phyloP scores from a whole-genome alignment of 148 eudicot genomes.

The Linanthus parryae region DNA sequence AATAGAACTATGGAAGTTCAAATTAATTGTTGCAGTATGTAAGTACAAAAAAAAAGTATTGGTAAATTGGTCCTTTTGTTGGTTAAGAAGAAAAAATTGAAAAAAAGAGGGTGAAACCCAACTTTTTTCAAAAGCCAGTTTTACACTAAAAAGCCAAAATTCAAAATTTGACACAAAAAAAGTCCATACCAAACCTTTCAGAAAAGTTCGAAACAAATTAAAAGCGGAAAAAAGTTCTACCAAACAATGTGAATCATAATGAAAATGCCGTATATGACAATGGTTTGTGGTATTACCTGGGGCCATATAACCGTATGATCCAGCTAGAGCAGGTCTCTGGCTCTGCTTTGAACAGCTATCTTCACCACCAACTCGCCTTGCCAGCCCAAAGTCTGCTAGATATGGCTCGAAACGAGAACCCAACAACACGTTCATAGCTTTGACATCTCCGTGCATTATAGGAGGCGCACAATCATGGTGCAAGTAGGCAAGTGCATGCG shows the following conservation, averaged over 20 bases:
- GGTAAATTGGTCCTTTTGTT: too few relatives aligned
- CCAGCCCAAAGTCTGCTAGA: conserved; percentile 92
- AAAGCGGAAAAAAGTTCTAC: too few relatives aligned
- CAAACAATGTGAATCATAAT: too few relatives aligned
- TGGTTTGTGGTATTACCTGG: conserved; percentile 50
- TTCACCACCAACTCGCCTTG: conserved; percentile 40
- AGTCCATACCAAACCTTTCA: not conserved
- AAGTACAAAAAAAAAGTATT: too few relatives aligned
- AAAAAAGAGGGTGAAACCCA: too few relatives aligned
- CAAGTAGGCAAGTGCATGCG: conserved; percentile 87
- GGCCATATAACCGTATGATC: conserved; percentile 99
- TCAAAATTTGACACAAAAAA: not conserved
- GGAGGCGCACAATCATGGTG: conserved; percentile 95
- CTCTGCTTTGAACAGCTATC: conserved; percentile 26
- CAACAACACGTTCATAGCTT: conserved; percentile 89
- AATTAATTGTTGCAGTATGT: too few relatives aligned
- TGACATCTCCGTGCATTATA: conserved; percentile 89
- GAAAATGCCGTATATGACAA: too few relatives aligned
- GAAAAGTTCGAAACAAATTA: not conserved
- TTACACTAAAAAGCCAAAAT: too few relatives aligned
- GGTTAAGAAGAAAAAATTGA: too few relatives aligned
- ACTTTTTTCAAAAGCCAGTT: too few relatives aligned
- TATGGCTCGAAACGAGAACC: conserved; percentile 74
- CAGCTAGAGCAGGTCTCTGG: conserved; percentile 75
- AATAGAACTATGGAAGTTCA: too few relatives aligned